These are phyloP conservation scores for Gomphus sp. DNA, from an alignment of 1,284 basidiomycete species.

Conservation along the genomic window DNA sequence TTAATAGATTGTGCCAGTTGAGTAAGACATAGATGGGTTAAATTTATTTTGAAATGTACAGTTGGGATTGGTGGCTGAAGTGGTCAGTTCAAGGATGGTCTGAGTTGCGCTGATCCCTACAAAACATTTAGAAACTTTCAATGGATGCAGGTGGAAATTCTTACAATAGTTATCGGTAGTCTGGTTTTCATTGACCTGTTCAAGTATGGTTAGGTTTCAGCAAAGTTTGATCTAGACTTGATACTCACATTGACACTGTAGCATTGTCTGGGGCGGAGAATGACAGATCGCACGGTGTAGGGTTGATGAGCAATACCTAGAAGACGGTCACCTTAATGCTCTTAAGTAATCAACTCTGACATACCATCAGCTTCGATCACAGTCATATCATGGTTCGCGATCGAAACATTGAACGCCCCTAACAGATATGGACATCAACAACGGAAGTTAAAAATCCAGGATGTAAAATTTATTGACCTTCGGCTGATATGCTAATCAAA, in stretches of 20 bases:
- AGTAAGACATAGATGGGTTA: neutral
- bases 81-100: constrained; percentile 11
- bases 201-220: neutral
- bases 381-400: too few species aligned
- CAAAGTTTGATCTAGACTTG: neutral
- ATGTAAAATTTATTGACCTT: neutral
- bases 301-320: too few species aligned
- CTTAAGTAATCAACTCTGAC: neutral
- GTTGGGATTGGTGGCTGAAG: constrained; percentile 8
- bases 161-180: constrained; percentile 27
- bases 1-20: neutral
- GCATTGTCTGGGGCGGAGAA: constrained; percentile 29
- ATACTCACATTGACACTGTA: constrained; percentile 26
- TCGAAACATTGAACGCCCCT: constrained; percentile 27
- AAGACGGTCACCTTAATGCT: neutral
- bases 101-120: neutral
- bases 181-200: constrained; percentile 23
- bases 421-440: constrained; percentile 13
- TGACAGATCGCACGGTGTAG: constrained; percentile 22
- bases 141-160: constrained; percentile 23
- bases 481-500: constrained; percentile 39
- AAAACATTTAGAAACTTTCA: neutral
- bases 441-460: neutral
- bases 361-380: constrained; percentile 45
- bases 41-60: neutral